phyloP scores from a whole-genome alignment of 1,139 yeast species.

The Candida sp. region DNA sequence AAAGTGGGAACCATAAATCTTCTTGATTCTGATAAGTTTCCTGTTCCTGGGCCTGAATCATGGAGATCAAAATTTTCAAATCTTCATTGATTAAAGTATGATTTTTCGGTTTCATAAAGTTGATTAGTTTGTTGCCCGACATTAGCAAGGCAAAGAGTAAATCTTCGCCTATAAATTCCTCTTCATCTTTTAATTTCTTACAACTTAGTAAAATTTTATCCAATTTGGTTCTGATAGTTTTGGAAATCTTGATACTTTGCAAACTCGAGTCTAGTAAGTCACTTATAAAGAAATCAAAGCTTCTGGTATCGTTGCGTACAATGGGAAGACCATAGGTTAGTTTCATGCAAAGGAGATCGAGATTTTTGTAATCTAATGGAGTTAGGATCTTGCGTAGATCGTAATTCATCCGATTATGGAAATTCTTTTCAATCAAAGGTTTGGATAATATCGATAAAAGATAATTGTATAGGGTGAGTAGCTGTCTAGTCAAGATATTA shows the following conservation, averaged over 20 bases:
- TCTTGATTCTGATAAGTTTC: slow-evolving; percentile 31
- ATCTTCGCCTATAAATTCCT: slow-evolving; percentile 21
- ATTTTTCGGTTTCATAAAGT: slow-evolving; percentile 30
- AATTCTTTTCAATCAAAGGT: slow-evolving; percentile 67
- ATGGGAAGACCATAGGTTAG: slow-evolving; percentile 33
- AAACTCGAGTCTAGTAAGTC: slow-evolving; percentile 24
- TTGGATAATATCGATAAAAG: slow-evolving; percentile 77
- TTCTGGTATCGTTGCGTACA: slow-evolving; percentile 4
- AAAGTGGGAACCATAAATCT: slow-evolving; percentile 92
- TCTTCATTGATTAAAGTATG: slow-evolving; percentile 32
- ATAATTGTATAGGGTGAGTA: slow-evolving; percentile 74
- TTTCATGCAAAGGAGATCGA: slow-evolving; percentile 59
- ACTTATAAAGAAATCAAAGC: slow-evolving; percentile 27
- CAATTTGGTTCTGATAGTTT: slow-evolving; percentile 30
- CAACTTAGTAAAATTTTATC: slow-evolving; percentile 23
- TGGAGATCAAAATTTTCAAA: slow-evolving; percentile 24
- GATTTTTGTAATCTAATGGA: slow-evolving; percentile 59
- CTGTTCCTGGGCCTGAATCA: slow-evolving; percentile 19
- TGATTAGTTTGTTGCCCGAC: slow-evolving; percentile 21
- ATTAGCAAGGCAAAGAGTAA: slow-evolving; percentile 32
- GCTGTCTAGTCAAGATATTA: slow-evolving; percentile 51
- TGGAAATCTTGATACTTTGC: slow-evolving; percentile 29
- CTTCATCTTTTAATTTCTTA: slow-evolving; percentile 17
- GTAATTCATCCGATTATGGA: slow-evolving; percentile 70
- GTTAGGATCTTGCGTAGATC: slow-evolving; percentile 79